A percentile compares a stretch with the other conserved stretches of the same genome.
These are phyloP conservation scores for Mallotus repandus DNA, from an alignment of 441 rosid species.

Conservation along the genomic window DNA sequence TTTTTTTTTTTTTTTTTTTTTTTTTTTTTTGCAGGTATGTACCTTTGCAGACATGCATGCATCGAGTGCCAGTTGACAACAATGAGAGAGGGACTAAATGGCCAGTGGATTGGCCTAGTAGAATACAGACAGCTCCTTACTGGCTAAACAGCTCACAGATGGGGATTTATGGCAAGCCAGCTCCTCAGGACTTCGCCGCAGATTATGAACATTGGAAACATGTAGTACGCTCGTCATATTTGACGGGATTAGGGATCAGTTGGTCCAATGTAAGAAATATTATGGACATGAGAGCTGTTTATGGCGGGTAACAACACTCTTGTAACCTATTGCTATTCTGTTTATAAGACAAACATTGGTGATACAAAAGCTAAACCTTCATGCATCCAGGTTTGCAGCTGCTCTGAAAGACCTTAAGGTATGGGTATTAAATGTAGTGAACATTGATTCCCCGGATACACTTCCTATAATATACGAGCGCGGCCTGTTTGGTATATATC, in stretches of 20 bases:
- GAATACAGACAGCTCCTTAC: conserved; percentile 65
- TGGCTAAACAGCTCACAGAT: conserved; percentile 84
- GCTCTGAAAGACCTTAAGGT: conserved; percentile 68
- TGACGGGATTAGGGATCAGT: conserved; percentile 75
- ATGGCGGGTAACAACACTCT: conserved; percentile 61
- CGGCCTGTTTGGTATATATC: conserved; percentile 88
- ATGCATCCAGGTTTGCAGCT: conserved; percentile 71
- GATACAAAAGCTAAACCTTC: not conserved
- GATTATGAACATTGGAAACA: conserved; percentile 83
- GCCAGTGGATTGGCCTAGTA: conserved; percentile 78
- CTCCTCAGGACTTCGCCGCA: conserved; percentile 66
- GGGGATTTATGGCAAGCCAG: conserved; percentile 90
- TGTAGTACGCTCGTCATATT: conserved; percentile 63
- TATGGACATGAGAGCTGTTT: conserved; percentile 96
- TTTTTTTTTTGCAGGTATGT: conserved; percentile 49
- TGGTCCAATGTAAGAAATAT: conserved; percentile 84
- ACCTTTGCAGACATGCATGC: conserved; percentile 86
- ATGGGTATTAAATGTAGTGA: conserved; percentile 89
- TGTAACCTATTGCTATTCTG: not conserved
- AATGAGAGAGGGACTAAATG: conserved; percentile 63
- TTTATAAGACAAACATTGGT: too few relatives aligned
- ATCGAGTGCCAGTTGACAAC: conserved; percentile 43
- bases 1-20: too few relatives aligned
- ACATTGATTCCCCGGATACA: conserved; percentile 78
- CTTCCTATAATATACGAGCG: conserved; percentile 89